A percentile compares a stretch with the other conserved stretches of the same genome.
Conservation (phyloP, 2,329 filamentous ascomycete genomes). For the Triangularia verruculosa region DNA sequence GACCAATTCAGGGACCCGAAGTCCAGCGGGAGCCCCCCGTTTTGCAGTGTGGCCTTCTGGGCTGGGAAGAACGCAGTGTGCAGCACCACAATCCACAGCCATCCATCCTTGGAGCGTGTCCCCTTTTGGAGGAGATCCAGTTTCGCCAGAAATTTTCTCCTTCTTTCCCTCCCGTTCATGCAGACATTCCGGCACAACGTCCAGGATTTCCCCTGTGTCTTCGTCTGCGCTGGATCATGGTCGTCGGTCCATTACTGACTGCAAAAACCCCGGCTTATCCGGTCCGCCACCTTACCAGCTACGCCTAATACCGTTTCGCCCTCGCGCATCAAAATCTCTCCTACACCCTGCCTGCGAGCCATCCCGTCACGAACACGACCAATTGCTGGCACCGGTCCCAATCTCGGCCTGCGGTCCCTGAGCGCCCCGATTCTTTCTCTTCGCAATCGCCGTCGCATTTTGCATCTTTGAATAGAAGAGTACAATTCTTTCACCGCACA, state of each 20-base stretch:
- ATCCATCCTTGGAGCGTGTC: background rate
- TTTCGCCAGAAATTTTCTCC: slow-evolving; percentile 7
- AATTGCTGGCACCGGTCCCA: background rate
- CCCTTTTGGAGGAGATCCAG: slow-evolving; percentile 1
- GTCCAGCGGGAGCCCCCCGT: slow-evolving; percentile 14
- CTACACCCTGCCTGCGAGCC: slow-evolving; percentile 13
- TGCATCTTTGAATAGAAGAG: background rate
- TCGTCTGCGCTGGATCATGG: slow-evolving; percentile 14
- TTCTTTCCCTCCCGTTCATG: slow-evolving; percentile 9
- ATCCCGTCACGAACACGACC: slow-evolving; percentile 1
- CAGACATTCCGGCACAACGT: background rate
- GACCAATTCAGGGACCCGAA: slow-evolving; percentile 29
- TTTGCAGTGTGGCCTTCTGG: slow-evolving; percentile 13
- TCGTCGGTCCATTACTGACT: slow-evolving; percentile 16
- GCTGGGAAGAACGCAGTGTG: slow-evolving; percentile 3
- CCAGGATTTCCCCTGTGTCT: background rate
- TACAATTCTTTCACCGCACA: background rate
- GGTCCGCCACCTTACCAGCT: slow-evolving; percentile 18
- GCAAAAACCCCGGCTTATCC: slow-evolving; percentile 27
- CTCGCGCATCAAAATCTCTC: slow-evolving; percentile 25
- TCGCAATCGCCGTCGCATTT: background rate
- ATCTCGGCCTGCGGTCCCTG: background rate
- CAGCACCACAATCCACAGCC: background rate
- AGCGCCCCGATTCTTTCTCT: background rate
- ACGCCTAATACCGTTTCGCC: slow-evolving; percentile 16